A percentile compares a stretch with the other conserved stretches of the same genome.
phyloP scores from a whole-genome alignment of 768 basidiomycete genomes.

The Lactarius trivialis region DNA sequence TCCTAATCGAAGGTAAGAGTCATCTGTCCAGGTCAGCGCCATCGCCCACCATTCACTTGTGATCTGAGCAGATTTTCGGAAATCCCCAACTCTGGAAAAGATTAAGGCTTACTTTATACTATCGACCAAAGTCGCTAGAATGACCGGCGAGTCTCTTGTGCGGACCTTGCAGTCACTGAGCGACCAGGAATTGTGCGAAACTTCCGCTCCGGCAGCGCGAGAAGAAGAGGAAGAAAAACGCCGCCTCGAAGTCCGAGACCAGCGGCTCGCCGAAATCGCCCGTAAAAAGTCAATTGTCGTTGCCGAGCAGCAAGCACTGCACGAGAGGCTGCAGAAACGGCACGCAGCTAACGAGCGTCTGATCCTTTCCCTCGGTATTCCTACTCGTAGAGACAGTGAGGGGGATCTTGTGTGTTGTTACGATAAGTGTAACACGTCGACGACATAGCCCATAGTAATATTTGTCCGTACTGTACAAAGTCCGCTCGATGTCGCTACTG shows the following conservation, averaged over 20 bases:
- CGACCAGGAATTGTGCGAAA: not conserved
- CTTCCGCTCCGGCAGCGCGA: not conserved
- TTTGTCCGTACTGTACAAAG: not conserved
- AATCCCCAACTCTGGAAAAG: not conserved
- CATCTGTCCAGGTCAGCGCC: not conserved
- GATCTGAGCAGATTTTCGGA: not conserved
- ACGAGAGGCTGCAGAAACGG: constrained; percentile 4
- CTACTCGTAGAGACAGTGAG: not conserved
- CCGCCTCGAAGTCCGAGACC: not conserved
- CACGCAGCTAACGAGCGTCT: not conserved
- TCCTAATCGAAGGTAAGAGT: not conserved
- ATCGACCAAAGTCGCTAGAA: not conserved
- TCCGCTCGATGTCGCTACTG: not conserved
- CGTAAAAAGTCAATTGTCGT: not conserved
- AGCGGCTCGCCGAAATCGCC: not conserved
- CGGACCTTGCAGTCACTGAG: not conserved
- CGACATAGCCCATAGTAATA: not conserved
- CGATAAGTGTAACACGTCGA: not conserved
- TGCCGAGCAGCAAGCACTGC: not conserved
- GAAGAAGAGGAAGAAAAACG: constrained; percentile 2
- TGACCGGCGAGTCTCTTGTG: not conserved
- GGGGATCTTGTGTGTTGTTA: too few relatives aligned
- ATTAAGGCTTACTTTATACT: not conserved
- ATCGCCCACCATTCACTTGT: not conserved
- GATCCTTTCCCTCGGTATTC: not conserved